phyloP scores from a whole-genome alignment of 2,329 filamentous ascomycete species.

The Ploettnerulaceae sp. region DNA sequence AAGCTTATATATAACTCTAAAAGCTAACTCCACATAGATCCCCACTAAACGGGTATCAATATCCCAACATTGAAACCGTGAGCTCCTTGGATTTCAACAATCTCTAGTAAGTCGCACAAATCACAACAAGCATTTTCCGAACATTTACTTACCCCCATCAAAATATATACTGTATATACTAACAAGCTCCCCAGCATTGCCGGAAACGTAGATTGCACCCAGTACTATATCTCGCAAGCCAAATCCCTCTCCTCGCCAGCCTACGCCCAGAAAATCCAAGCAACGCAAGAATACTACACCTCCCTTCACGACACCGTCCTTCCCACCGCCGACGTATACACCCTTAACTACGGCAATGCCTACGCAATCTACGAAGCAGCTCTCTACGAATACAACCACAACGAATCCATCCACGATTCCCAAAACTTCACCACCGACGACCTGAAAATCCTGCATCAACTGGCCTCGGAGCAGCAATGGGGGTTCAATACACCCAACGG shows the following conservation, averaged over 20 bases:
- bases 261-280: conserved; percentile 8
- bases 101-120: conserved; percentile 39
- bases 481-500: conserved; percentile 55
- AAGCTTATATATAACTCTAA: neutral
- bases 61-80: conserved; percentile 61
- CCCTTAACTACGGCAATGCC: conserved; percentile 39
- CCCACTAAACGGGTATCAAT: conserved; percentile 75
- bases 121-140: neutral
- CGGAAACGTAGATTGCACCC: conserved; percentile 25
- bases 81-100: conserved; percentile 42
- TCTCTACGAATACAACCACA: conserved; percentile 49
- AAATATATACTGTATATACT: neutral
- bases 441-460: conserved; percentile 50
- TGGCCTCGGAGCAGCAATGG: conserved; percentile 67
- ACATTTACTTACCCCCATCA: neutral
- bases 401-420: conserved; percentile 37
- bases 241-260: conserved; percentile 7
- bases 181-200: conserved; percentile 19
- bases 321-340: conserved; percentile 8
- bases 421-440: conserved; percentile 39
- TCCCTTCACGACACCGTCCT: conserved; percentile 24
- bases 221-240: conserved; percentile 18
- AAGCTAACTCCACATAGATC: conserved; percentile 33
- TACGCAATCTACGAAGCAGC: conserved; percentile 57
- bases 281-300: conserved; percentile 23